Evolutionary conservation across 148 eudicot species (phyloP).

Genomic region (Arbutus unedo): DNA sequence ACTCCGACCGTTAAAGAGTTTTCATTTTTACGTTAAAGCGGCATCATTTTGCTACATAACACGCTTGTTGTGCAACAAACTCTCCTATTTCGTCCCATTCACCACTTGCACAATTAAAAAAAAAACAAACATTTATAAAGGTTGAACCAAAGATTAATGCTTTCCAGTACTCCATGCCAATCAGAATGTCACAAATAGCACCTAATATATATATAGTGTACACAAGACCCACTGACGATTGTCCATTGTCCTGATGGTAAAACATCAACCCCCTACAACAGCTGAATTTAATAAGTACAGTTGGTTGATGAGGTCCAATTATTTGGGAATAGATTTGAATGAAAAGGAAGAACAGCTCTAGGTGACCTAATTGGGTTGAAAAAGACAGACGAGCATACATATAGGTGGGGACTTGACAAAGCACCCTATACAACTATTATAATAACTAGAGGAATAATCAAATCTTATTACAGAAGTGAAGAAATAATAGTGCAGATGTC

Average conservation of each 20-base stretch:
- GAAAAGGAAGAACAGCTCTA: conserved; percentile 11
- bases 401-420: background rate
- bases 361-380: conserved; percentile 12
- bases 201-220: background rate
- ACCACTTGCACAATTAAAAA: background rate
- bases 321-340: background rate
- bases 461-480: background rate
- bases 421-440: background rate
- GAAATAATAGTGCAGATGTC: background rate
- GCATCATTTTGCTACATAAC: too few relatives aligned
- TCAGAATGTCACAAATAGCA: background rate
- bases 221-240: background rate
- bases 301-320: background rate
- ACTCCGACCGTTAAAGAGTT: too few relatives aligned
- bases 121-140: background rate
- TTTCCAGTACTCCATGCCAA: background rate
- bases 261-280: background rate
- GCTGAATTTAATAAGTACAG: background rate
- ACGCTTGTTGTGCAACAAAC: background rate
- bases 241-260: background rate
- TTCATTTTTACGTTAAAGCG: too few relatives aligned
- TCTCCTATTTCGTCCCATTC: background rate
- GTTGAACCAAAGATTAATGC: background rate
- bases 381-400: background rate
- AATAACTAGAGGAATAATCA: background rate